Evolutionary conservation across 371 early-diverging fungal genomes (phyloP).

Genomic region (Mucor velutinosus): DNA sequence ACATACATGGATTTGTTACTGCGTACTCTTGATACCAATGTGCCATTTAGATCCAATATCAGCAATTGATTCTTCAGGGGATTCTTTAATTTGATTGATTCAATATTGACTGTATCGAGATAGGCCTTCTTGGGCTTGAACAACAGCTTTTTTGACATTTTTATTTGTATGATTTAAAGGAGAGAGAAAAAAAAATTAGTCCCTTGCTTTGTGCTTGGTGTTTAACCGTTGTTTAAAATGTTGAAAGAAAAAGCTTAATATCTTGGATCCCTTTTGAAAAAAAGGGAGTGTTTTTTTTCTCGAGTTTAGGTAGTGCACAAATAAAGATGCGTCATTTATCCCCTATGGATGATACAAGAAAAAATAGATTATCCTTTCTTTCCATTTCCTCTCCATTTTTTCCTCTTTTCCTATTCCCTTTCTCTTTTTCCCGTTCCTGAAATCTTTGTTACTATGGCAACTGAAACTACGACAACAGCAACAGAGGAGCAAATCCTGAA

Average conservation of each 20-base stretch:
- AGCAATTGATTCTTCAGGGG: constrained; percentile 42
- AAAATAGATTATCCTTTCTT: not conserved
- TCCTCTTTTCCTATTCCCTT: not conserved
- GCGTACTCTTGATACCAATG: constrained; percentile 55
- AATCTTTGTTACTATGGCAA: not conserved
- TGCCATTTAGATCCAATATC: constrained; percentile 78
- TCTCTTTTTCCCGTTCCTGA: not conserved
- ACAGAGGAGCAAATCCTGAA: not conserved
- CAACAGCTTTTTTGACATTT: not conserved
- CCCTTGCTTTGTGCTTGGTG: not conserved
- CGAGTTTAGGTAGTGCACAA: not conserved
- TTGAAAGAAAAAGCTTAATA: not conserved
- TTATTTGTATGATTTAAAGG: not conserved
- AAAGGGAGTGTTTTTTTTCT: not conserved
- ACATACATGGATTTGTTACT: constrained; percentile 36
- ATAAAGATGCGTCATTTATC: constrained; percentile 20
- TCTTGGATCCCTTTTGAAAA: not conserved
- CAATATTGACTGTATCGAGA: constrained; percentile 4
- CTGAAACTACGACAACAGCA: not conserved
- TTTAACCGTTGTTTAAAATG: not conserved
- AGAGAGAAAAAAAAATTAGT: not conserved
- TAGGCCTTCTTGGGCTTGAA: constrained; percentile 4
- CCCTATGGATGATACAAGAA: constrained; percentile 1
- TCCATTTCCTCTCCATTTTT: not conserved
- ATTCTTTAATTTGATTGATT: constrained; percentile 2